Percentiles rank a stretch among this genome's conserved stretches.
Evolutionary conservation across 257 asterid genomes (phyloP).

Genomic region (Solanum ossicruentum): DNA sequence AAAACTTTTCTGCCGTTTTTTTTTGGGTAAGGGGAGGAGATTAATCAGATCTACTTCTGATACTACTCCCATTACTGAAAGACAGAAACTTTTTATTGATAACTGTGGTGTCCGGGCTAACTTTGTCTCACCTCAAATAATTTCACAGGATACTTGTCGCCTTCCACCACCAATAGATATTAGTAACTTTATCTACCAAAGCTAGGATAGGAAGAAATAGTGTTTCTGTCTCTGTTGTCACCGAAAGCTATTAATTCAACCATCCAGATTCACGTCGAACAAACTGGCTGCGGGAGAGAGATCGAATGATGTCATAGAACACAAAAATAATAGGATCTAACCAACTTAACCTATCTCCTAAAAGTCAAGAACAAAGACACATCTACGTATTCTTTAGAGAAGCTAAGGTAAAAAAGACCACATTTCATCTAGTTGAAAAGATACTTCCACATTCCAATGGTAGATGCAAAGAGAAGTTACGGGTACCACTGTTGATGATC

Average conservation of each 20-base stretch:
- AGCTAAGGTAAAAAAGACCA: not conserved
- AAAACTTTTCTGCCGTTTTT: not conserved
- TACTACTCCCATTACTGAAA: not conserved
- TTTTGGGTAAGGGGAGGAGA: not conserved
- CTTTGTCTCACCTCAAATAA: too few species aligned
- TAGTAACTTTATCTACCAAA: too few species aligned
- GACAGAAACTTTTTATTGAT: too few species aligned
- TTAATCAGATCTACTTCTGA: not conserved
- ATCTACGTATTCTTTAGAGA: not conserved
- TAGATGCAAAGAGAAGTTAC: not conserved
- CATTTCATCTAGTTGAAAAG: not conserved
- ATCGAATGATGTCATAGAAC: not conserved
- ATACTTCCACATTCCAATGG: not conserved
- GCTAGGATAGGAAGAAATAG: too few species aligned
- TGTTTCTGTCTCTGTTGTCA: too few species aligned
- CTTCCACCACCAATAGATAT: too few species aligned
- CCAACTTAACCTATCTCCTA: not conserved
- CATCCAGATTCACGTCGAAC: too few species aligned
- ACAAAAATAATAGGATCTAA: not conserved
- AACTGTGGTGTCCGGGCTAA: too few species aligned
- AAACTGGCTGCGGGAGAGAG: not conserved
- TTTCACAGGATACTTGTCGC: too few species aligned
- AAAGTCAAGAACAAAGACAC: not conserved
- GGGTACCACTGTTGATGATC: not conserved
- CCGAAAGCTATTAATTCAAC: too few species aligned